Percentiles rank a stretch among this genome's conserved stretches.
phyloP scores from a whole-genome alignment of 2,329 filamentous ascomycete genomes.

The Plectosphaerella cucumerina region DNA sequence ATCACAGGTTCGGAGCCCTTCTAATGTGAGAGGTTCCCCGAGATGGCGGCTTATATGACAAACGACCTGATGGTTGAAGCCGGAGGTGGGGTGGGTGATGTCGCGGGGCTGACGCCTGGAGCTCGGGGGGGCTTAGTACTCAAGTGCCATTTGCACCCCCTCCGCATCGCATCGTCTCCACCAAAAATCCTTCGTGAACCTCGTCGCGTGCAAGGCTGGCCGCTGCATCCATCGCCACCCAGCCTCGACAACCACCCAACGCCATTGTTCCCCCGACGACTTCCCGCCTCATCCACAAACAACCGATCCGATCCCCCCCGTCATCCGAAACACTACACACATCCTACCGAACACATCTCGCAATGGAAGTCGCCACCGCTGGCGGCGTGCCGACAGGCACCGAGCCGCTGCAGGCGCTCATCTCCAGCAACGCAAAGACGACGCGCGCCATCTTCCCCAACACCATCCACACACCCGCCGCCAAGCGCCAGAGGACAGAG shows the following conservation, averaged over 20 bases:
- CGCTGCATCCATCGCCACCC: no score
- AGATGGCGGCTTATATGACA: no score
- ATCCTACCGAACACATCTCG: not conserved
- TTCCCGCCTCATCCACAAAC: no score
- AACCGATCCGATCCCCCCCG: no score
- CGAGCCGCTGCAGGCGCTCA: slow-evolving; percentile 28
- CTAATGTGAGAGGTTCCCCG: no score
- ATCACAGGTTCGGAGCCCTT: no score
- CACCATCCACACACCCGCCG: slow-evolving; percentile 8
- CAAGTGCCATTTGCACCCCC: no score
- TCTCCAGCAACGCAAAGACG: slow-evolving; percentile 36
- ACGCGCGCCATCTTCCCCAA: slow-evolving; percentile 34
- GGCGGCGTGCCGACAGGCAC: slow-evolving; percentile 14
- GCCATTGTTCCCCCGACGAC: no score
- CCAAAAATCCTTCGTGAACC: not conserved
- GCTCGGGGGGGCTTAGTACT: no score
- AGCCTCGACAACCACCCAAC: not conserved
- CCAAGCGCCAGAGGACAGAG: slow-evolving; percentile 31
- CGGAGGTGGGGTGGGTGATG: no score
- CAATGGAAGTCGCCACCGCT: slow-evolving; percentile 24
- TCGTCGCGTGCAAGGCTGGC: slow-evolving; percentile 1
- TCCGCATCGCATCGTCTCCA: not conserved
- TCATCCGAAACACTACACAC: no score
- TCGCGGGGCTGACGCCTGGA: no score
- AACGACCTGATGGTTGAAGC: not conserved